Evolutionary conservation across 305 asterid species (phyloP).

Genomic region (Petunia hybrid): DNA sequence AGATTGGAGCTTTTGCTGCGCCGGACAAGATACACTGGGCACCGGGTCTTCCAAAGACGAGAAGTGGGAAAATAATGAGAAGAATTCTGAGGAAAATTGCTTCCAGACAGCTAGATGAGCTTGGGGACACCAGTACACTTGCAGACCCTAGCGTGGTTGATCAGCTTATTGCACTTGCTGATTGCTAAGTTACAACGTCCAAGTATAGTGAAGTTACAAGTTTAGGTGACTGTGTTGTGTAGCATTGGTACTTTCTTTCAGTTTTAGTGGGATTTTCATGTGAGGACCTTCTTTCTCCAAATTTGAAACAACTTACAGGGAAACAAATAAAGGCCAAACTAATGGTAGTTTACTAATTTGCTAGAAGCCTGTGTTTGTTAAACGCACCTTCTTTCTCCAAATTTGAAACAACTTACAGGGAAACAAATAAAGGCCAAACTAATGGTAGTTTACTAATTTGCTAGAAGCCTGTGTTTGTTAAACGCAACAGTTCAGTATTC

Average conservation of each 20-base stretch:
- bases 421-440: no score
- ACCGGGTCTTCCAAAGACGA: constrained; percentile 97
- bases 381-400: constrained; percentile 29
- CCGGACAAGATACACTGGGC: constrained; percentile 98
- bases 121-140: constrained; percentile 94
- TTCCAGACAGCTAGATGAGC: constrained; percentile 89
- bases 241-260: constrained; percentile 1
- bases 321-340: no score
- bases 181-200: constrained; percentile 45
- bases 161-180: constrained; percentile 85
- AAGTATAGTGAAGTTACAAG: constrained; percentile 28
- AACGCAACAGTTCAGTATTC: no score
- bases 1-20: constrained; percentile 99
- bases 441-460: no score
- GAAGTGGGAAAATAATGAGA: constrained; percentile 99
- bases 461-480: no score
- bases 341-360: no score
- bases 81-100: constrained; percentile 94
- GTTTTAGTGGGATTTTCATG: constrained; percentile 15
- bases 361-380: no score
- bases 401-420: background rate
- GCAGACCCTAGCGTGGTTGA: constrained; percentile 94
- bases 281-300: constrained; percentile 24
- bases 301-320: background rate
- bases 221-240: background rate